phyloP scores from a whole-genome alignment of 495 filamentous ascomycete species.

The Achaetomiella virescens region DNA sequence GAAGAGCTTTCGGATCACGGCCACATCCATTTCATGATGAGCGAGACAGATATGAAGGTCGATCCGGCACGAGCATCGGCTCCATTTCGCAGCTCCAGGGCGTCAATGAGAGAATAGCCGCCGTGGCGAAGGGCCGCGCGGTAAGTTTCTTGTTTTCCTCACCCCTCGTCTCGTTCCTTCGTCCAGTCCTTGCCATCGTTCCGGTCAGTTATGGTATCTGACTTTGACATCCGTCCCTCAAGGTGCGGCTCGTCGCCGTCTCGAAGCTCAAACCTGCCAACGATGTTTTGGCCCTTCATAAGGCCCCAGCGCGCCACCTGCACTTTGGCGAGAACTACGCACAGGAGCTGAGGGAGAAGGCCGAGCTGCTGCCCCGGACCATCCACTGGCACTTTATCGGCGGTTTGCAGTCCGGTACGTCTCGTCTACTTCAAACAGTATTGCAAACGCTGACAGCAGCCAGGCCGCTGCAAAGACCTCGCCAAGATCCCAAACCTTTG shows the following conservation, averaged over 20 bases:
- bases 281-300: constrained; percentile 79
- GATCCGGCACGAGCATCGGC: constrained; percentile 45
- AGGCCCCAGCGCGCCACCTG: constrained; percentile 50
- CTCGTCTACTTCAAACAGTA: not conserved
- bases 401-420: constrained; percentile 61
- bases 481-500: constrained; percentile 86
- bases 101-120: constrained; percentile 40
- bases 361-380: constrained; percentile 62
- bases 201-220: not conserved
- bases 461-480: constrained; percentile 83
- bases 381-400: constrained; percentile 97
- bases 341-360: constrained; percentile 86
- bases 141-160: constrained; percentile 27
- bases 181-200: not conserved
- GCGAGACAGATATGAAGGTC: constrained; percentile 45
- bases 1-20: not conserved
- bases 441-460: not conserved
- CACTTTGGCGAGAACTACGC: constrained; percentile 98
- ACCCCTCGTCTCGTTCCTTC: not conserved
- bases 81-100: constrained; percentile 42
- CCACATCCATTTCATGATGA: constrained; percentile 21
- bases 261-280: constrained; percentile 89
- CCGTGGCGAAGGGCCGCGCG: constrained; percentile 41
- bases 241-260: constrained; percentile 85
- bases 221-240: not conserved